Conservation (phyloP, 257 asterid genomes). For the Anisodus acutangulus region DNA sequence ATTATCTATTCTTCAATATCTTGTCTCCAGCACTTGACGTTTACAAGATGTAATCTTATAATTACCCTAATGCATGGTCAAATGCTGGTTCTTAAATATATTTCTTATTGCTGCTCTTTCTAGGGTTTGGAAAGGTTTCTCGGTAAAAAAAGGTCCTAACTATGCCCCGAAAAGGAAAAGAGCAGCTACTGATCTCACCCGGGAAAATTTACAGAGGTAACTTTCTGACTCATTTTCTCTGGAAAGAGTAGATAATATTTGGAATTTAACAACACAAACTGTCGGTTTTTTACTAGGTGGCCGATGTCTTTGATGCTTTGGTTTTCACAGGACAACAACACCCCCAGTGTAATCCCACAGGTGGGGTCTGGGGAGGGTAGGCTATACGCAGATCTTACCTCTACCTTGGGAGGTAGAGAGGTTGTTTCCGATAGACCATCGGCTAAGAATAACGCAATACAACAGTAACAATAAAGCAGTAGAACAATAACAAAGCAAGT, state of each 20-base stretch:
- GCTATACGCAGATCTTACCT: no score
- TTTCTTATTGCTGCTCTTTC: conserved; percentile 31
- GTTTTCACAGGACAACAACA: no score
- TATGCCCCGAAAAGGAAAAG: conserved; percentile 93
- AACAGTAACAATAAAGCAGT: no score
- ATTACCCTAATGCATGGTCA: background rate
- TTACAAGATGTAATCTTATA: background rate
- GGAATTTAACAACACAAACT: no score
- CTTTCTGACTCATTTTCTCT: conserved; percentile 16
- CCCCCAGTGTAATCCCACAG: no score
- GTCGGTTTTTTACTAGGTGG: no score
- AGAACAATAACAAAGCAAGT: no score
- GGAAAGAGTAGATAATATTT: background rate
- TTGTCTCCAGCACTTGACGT: conserved; percentile 1
- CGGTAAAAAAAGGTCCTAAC: conserved; percentile 81
- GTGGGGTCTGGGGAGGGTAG: no score
- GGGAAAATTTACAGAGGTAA: conserved; percentile 87
- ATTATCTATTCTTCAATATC: conserved; percentile 34
- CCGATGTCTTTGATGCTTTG: no score
- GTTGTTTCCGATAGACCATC: no score
- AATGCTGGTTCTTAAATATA: conserved; percentile 29
- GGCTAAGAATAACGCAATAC: no score
- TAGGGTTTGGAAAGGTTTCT: conserved; percentile 90
- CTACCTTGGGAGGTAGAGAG: no score
- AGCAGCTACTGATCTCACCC: conserved; percentile 89